Conservation (phyloP, 2,329 filamentous ascomycete genomes). For the Cladophialophora chaetospira region DNA sequence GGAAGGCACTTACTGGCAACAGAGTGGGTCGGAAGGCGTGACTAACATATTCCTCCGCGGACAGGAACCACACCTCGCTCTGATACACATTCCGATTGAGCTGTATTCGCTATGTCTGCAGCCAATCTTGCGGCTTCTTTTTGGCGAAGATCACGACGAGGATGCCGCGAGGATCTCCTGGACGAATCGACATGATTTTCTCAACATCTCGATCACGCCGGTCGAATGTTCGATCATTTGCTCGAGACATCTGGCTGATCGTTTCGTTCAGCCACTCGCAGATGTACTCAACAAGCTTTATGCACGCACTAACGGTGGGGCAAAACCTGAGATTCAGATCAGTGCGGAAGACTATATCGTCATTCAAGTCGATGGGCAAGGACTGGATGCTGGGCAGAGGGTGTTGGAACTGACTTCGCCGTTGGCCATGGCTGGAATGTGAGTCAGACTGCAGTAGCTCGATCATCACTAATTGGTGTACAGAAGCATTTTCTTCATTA, state of each 20-base stretch:
- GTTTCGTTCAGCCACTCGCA: slow-evolving; percentile 74
- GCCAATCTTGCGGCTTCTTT: slow-evolving; percentile 80
- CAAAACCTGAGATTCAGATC: slow-evolving; percentile 64
- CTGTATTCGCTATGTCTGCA: slow-evolving; percentile 78
- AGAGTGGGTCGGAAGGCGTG: background rate
- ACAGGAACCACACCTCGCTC: slow-evolving; percentile 81
- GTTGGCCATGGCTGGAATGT: slow-evolving; percentile 85
- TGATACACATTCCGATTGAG: slow-evolving; percentile 85
- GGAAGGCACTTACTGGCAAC: background rate
- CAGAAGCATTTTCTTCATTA: slow-evolving; percentile 94
- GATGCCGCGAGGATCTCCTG: slow-evolving; percentile 39
- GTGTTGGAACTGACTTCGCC: slow-evolving; percentile 91
- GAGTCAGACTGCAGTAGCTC: too few species aligned
- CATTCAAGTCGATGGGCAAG: slow-evolving; percentile 85
- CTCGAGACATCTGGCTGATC: slow-evolving; percentile 70
- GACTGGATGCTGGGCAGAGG: slow-evolving; percentile 85
- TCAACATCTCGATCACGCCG: slow-evolving; percentile 91
- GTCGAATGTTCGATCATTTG: slow-evolving; percentile 93
- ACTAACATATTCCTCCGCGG: background rate
- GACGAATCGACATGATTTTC: slow-evolving; percentile 70
- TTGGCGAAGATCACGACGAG: slow-evolving; percentile 59
- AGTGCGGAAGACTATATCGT: slow-evolving; percentile 83
- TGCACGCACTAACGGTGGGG: slow-evolving; percentile 38
- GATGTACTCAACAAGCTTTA: slow-evolving; percentile 55
- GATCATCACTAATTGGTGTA: background rate